Base-by-base conservation (phyloP, 331 rosid genomes). In the Rosa hybrid region DNA sequence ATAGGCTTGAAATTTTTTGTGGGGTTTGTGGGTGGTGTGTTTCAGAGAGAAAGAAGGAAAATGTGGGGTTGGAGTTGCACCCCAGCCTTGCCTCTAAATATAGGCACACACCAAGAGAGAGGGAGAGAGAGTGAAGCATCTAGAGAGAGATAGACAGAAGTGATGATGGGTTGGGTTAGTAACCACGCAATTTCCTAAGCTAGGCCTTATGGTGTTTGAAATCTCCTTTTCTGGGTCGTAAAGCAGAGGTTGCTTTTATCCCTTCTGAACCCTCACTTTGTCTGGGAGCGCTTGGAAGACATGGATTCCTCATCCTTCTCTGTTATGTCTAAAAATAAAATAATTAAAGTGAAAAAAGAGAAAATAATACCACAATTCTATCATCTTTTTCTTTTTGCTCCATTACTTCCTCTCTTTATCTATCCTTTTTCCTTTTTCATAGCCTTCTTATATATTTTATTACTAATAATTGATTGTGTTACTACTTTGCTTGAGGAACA, bases 181-280 rank as follows among this genome's bases (percentile, higher is more conserved):
- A 80, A 89, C 90, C 93, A 92, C 90, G 96, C 93, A 89, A 92
- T 90, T 95, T 91, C 98, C 96, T 87, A 90, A 89, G 98, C 91
- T 78, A 88, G 85, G 83, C 83, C 86, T 89, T 87, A 89, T 74
- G 91, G 87, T 86, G 93, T 93, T 91, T 93, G 96, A 93, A 93
- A 88, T 78, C 96, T 93, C 96, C 92, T 91, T 95, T 93, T 93
- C 98, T 91, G 94, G 89, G 94, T 96, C 91, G 86, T 89, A 93
- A 96, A 96, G 99, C 90, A 75, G 86, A 72, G 85, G 81, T 84
- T 90, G 90, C 96, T 90, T 93, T 91, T 90, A 92, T 89, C 79
- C 75, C 80, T 88, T 89, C 97, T 87, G 96, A 90, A 93, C 53
- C 49, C 92, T 86, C 92, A 63, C 91, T 91, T 95, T 95, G 99